Conservation (phyloP, 176 grass and related monocot genomes). For the Saccharum spontaneum region DNA sequence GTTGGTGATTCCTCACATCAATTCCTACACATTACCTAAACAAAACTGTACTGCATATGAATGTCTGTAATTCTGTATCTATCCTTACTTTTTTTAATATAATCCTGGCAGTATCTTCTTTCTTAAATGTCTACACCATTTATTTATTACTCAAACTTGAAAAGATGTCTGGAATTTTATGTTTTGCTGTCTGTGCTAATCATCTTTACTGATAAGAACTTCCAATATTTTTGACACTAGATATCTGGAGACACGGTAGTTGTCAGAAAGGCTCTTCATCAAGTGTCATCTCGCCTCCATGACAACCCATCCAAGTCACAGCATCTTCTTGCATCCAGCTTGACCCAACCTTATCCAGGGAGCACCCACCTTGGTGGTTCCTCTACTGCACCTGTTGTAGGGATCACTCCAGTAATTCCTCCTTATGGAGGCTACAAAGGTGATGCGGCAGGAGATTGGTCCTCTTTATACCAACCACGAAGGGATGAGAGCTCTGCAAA, state of each 20-base stretch:
- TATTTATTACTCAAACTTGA: neutral
- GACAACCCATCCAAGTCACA: slow-evolving; percentile 94
- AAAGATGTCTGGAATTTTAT: neutral
- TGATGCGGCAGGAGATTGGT: slow-evolving; percentile 71
- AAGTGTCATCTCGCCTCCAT: slow-evolving; percentile 89
- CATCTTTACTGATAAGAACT: slow-evolving; percentile 9
- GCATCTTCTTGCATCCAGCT: slow-evolving; percentile 57
- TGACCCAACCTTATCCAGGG: slow-evolving; percentile 47
- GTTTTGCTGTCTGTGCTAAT: neutral
- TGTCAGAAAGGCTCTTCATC: slow-evolving; percentile 85
- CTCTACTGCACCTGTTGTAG: slow-evolving; percentile 59
- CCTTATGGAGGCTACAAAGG: slow-evolving; percentile 76
- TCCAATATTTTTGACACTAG: slow-evolving; percentile 42
- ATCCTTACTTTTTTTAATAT: neutral
- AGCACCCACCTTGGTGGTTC: slow-evolving; percentile 56
- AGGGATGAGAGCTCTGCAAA: slow-evolving; percentile 78
- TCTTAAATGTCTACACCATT: neutral
- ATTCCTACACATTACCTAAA: slow-evolving; percentile 21
- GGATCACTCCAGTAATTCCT: slow-evolving; percentile 58
- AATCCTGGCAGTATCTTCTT: neutral
- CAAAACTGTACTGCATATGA: neutral
- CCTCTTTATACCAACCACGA: slow-evolving; percentile 63
- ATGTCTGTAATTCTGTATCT: neutral
- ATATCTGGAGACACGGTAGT: slow-evolving; percentile 69
- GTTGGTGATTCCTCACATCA: slow-evolving; percentile 32